These are phyloP conservation scores for Cinnamomum chago DNA, from an alignment of 164 flowering plant species.

Conservation along the genomic window DNA sequence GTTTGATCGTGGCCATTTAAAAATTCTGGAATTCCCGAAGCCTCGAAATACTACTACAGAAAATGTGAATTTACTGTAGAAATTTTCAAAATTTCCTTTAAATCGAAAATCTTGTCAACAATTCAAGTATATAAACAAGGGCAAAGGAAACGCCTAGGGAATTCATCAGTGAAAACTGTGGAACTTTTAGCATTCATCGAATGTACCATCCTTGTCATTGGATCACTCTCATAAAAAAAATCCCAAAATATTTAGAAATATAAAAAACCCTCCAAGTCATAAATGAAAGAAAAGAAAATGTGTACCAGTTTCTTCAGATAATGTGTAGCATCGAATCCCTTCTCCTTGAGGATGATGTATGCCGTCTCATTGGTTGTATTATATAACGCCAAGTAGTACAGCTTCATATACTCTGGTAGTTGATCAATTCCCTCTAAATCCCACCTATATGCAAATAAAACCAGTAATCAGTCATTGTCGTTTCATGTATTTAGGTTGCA, in stretches of 20 bases:
- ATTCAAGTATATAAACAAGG: too few species aligned
- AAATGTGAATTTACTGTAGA: too few species aligned
- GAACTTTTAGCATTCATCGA: too few species aligned
- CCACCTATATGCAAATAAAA: conserved; percentile 13
- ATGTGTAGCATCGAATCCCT: not conserved
- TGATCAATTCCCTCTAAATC: conserved; percentile 10
- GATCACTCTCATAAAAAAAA: not conserved
- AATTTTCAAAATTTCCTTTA: too few species aligned
- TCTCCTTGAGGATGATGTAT: conserved; percentile 6
- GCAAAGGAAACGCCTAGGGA: too few species aligned
- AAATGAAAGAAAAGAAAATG: not conserved
- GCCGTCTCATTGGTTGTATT: conserved; percentile 10
- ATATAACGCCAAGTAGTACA: conserved; percentile 16
- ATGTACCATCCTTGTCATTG: not conserved
- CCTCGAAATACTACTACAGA: too few species aligned
- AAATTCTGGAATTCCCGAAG: too few species aligned
- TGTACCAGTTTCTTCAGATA: conserved; percentile 11
- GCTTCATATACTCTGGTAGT: conserved; percentile 17
- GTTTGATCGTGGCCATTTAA: too few species aligned
- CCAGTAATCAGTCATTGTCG: not conserved
- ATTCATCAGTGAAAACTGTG: too few species aligned
- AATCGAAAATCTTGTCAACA: too few species aligned
- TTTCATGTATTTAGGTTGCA: not conserved
- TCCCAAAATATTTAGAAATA: not conserved
- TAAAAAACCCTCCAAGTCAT: not conserved